These are phyloP conservation scores for Globisporangium cylindrosporum DNA, from an alignment of 352 stramenopile genomes.

Conservation along the genomic window DNA sequence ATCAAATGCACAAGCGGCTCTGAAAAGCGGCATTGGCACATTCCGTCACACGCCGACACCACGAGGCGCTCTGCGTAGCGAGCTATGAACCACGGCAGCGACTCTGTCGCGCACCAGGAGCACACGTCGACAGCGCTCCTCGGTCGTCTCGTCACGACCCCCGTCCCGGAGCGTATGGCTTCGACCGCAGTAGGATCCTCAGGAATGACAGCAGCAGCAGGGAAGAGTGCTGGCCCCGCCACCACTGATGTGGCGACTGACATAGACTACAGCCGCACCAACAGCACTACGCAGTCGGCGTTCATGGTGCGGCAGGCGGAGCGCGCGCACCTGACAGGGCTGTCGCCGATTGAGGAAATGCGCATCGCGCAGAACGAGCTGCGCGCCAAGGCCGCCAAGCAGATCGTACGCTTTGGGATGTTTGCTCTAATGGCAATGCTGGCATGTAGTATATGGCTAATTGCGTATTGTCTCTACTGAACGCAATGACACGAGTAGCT, in stretches of 20 bases:
- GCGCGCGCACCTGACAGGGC: slow-evolving; percentile 59
- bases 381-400: slow-evolving; percentile 60
- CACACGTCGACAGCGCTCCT: neutral
- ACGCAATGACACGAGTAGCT: slow-evolving; percentile 7
- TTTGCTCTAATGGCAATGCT: neutral
- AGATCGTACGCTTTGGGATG: slow-evolving; percentile 29
- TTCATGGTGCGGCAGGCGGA: slow-evolving; percentile 81
- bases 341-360: slow-evolving; percentile 87
- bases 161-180: neutral
- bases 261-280: slow-evolving; percentile 4
- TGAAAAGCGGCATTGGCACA: no score
- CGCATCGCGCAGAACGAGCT: slow-evolving; percentile 77
- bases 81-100: neutral
- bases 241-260: slow-evolving; percentile 1
- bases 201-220: neutral
- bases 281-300: slow-evolving; percentile 29
- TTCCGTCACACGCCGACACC: no score
- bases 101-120: neutral
- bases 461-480: neutral
- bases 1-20: no score
- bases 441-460: neutral
- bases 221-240: neutral
- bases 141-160: neutral
- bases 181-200: neutral
- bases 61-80: neutral